phyloP scores from a whole-genome alignment of 805 yeast genomes.

The Jamesozyma rosinii region DNA sequence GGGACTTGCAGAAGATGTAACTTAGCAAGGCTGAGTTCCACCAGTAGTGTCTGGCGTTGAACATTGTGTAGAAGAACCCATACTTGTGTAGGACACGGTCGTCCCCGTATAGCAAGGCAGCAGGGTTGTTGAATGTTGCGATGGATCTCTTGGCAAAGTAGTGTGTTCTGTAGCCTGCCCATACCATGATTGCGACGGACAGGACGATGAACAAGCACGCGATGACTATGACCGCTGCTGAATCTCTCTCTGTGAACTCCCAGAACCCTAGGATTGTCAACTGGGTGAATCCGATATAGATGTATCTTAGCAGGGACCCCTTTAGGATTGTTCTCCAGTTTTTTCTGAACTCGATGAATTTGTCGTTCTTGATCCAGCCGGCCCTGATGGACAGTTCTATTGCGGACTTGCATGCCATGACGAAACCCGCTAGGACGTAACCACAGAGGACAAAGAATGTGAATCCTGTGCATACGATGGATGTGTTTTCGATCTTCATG shows the following conservation, averaged over 20 bases:
- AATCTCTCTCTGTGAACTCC: slow-evolving; percentile 76
- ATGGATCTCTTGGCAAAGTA: slow-evolving; percentile 55
- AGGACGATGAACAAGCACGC: slow-evolving; percentile 63
- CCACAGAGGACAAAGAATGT: slow-evolving; percentile 75
- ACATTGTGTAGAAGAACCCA: slow-evolving; percentile 87
- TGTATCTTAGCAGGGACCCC: slow-evolving; percentile 69
- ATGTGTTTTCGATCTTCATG: slow-evolving; percentile 71
- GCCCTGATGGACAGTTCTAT: slow-evolving; percentile 40
- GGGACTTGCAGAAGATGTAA: slow-evolving; percentile 55
- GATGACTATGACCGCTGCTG: slow-evolving; percentile 79
- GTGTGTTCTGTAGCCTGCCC: slow-evolving; percentile 59
- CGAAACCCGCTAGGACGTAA: slow-evolving; percentile 56
- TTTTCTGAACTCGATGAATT: slow-evolving; percentile 41
- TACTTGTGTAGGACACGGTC: slow-evolving; percentile 60
- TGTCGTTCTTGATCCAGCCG: slow-evolving; percentile 41
- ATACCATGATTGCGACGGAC: slow-evolving; percentile 49
- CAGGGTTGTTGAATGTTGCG: slow-evolving; percentile 61
- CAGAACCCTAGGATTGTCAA: slow-evolving; percentile 68
- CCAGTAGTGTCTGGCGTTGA: slow-evolving; percentile 71
- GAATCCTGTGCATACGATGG: slow-evolving; percentile 77
- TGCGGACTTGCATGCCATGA: slow-evolving; percentile 46
- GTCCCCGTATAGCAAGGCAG: slow-evolving; percentile 78
- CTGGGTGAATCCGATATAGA: slow-evolving; percentile 80
- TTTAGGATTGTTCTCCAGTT: slow-evolving; percentile 56
- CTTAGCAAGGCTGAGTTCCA: slow-evolving; percentile 59